These are phyloP conservation scores for Citrullus colocynthis DNA, from an alignment of 306 rosid genomes.

Conservation along the genomic window DNA sequence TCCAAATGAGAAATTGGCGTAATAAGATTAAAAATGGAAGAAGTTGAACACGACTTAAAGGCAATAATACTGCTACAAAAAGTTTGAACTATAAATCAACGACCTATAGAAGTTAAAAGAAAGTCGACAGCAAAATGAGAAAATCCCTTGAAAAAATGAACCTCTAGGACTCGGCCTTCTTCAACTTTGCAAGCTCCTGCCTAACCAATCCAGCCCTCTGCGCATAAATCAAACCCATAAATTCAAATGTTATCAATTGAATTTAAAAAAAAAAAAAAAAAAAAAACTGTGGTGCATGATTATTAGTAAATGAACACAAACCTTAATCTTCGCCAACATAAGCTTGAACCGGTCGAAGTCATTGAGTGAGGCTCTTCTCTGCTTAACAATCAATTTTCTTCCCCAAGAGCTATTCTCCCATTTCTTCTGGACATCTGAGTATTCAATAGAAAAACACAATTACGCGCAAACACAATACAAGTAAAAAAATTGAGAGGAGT, in stretches of 20 bases:
- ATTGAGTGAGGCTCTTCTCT: conserved; percentile 62
- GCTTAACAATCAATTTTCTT: conserved; percentile 70
- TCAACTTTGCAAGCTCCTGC: conserved; percentile 76
- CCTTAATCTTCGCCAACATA: conserved; percentile 96
- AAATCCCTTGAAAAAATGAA: background rate
- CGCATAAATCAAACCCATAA: conserved; percentile 20
- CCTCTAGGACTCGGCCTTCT: conserved; percentile 43
- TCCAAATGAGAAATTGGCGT: background rate
- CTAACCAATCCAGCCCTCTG: conserved; percentile 78
- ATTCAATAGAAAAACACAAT: background rate
- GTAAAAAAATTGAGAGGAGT: background rate
- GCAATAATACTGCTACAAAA: background rate
- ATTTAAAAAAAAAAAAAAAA: background rate
- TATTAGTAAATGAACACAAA: conserved; percentile 1
- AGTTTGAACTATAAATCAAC: background rate
- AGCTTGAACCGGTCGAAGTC: conserved; percentile 93
- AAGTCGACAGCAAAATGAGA: background rate
- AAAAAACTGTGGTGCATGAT: background rate
- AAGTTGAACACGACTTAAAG: background rate
- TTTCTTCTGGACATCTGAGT: conserved; percentile 86
- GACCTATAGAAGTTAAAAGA: background rate
- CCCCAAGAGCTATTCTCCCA: conserved; percentile 99
- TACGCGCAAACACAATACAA: background rate
- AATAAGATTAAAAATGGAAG: background rate
- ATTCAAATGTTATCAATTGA: background rate